These are phyloP conservation scores for Fusarium chlamydosporum DNA, from an alignment of 2,329 filamentous ascomycete genomes.

Conservation along the genomic window DNA sequence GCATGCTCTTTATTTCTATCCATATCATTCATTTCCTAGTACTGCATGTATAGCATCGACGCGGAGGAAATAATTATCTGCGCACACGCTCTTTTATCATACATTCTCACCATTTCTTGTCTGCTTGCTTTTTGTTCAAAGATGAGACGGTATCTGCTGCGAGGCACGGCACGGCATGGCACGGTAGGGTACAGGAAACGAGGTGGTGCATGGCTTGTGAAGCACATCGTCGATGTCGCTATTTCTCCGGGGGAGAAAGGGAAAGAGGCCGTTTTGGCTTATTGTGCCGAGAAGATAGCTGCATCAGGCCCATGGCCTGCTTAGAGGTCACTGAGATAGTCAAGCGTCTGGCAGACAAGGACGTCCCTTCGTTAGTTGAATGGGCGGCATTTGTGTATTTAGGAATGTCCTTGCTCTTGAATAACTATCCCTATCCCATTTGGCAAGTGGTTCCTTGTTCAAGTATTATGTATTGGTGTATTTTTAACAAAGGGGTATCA, in stretches of 20 bases:
- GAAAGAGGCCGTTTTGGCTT: constrained; percentile 8
- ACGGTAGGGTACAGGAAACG: constrained; percentile 20
- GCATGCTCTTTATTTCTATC: constrained; percentile 31
- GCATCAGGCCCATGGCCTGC: constrained; percentile 2
- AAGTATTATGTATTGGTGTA: constrained; percentile 8
- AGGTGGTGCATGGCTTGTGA: constrained; percentile 15
- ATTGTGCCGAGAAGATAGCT: background rate
- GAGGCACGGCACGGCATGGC: constrained; percentile 43
- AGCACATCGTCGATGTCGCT: constrained; percentile 9
- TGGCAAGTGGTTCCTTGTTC: background rate
- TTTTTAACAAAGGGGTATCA: constrained; percentile 45
- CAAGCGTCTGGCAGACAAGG: constrained; percentile 25
- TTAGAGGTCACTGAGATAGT: constrained; percentile 16
- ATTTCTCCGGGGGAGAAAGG: background rate
- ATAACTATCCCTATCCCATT: background rate
- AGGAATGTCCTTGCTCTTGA: constrained; percentile 45
- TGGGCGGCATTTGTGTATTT: constrained; percentile 51
- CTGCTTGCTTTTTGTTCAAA: constrained; percentile 36
- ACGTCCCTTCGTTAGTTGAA: constrained; percentile 48
- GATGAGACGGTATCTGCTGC: constrained; percentile 47
- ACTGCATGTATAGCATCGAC: constrained; percentile 35
- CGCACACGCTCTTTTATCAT: constrained; percentile 36
- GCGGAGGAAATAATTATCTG: constrained; percentile 41
- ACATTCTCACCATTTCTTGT: constrained; percentile 33
- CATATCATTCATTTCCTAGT: constrained; percentile 25